Percentiles rank a stretch among this genome's conserved stretches.
Evolutionary conservation across 306 rosid species (phyloP).

Genomic region (Quercus dentata): DNA sequence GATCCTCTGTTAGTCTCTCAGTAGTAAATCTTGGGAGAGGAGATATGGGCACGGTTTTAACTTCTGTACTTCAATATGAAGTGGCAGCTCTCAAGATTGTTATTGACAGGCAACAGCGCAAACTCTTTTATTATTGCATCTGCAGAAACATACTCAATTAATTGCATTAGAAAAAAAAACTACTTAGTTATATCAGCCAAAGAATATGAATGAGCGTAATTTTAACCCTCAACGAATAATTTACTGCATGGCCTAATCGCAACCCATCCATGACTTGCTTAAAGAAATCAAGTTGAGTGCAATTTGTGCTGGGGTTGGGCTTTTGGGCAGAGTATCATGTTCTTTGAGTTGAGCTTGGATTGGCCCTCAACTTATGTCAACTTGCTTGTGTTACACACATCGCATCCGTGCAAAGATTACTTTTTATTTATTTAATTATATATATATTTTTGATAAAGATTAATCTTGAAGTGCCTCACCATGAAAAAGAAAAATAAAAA

Average conservation of each 20-base stretch:
- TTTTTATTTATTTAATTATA: too few species aligned
- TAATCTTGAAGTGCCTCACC: too few species aligned
- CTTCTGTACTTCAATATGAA: background rate
- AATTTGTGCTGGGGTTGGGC: too few species aligned
- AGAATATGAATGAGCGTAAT: background rate
- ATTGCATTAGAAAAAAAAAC: background rate
- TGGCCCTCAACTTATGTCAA: too few species aligned
- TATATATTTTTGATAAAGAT: too few species aligned
- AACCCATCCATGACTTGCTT: too few species aligned
- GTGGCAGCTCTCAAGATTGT: background rate
- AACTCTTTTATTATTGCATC: background rate
- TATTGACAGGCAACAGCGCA: background rate
- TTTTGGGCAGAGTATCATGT: too few species aligned
- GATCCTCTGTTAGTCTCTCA: background rate
- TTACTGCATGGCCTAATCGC: background rate
- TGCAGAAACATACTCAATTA: background rate
- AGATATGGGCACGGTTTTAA: background rate
- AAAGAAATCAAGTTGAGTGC: too few species aligned
- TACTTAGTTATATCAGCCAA: background rate
- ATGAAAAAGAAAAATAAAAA: too few species aligned
- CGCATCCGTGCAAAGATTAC: too few species aligned
- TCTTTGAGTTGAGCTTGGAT: too few species aligned
- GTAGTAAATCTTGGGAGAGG: background rate
- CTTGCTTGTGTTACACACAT: too few species aligned
- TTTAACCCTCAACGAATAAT: background rate